A percentile compares a stretch with the other conserved stretches of the same genome.
Conservation (phyloP, 805 yeast genomes). For the Cyberlindnera veronae region DNA sequence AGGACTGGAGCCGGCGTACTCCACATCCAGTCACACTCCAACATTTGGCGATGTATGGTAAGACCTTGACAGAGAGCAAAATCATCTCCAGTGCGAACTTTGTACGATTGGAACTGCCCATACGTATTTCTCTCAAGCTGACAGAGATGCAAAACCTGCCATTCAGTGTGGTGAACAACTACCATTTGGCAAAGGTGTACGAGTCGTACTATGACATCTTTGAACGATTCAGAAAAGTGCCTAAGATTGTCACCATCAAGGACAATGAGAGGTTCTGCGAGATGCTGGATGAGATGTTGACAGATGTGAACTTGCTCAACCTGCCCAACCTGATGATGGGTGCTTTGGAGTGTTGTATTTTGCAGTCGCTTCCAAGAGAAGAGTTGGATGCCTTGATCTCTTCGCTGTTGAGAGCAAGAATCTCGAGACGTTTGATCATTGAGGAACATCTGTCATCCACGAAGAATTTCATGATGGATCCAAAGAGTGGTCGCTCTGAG, state of each 20-base stretch:
- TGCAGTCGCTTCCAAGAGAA: conserved; percentile 52
- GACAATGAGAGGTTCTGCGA: conserved; percentile 75
- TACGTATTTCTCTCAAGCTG: conserved; percentile 76
- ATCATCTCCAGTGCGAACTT: conserved; percentile 82
- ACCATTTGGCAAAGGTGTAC: conserved; percentile 82
- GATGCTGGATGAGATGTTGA: conserved; percentile 56
- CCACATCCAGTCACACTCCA: conserved; percentile 90
- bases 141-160: conserved; percentile 79
- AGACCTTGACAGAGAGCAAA: conserved; percentile 69
- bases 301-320: conserved; percentile 74
- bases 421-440: conserved; percentile 83
- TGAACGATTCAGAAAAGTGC: conserved; percentile 75
- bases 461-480: conserved; percentile 51
- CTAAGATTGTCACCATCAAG: conserved; percentile 60
- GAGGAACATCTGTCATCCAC: conserved; percentile 88
- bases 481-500: conserved; percentile 43
- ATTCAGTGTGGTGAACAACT: conserved; percentile 78
- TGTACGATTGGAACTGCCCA: conserved; percentile 80
- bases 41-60: conserved; percentile 88
- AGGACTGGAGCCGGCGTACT: conserved; percentile 56
- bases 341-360: conserved; percentile 72
- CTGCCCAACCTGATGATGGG: conserved; percentile 93
- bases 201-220: conserved; percentile 87
- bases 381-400: conserved; percentile 73
- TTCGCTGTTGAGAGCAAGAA: conserved; percentile 76